Conservation (phyloP, 2,329 filamentous ascomycete genomes). For the Venturiaceae sp. region DNA sequence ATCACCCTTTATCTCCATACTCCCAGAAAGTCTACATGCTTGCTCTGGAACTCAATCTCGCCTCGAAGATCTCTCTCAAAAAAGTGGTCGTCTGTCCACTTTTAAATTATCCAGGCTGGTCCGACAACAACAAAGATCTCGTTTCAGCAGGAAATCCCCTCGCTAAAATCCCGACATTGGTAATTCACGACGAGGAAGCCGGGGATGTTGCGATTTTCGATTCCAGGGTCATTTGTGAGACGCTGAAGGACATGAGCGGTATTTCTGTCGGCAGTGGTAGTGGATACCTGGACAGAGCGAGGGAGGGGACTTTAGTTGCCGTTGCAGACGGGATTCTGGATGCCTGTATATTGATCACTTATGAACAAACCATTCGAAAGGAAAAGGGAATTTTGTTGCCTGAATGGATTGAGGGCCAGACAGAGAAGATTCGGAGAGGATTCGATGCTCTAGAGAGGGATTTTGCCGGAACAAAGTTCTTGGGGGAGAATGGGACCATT, state of each 20-base stretch:
- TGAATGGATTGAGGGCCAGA: constrained; percentile 21
- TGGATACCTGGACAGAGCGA: constrained; percentile 15
- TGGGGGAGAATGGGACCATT: neutral
- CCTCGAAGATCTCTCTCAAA: constrained; percentile 16
- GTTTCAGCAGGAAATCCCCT: constrained; percentile 17
- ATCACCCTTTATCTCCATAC: constrained; percentile 19
- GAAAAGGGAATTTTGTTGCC: constrained; percentile 15
- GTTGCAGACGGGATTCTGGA: constrained; percentile 22
- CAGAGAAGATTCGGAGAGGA: constrained; percentile 17
- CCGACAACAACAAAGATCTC: constrained; percentile 20
- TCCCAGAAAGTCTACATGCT: constrained; percentile 20
- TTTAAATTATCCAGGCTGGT: constrained; percentile 17
- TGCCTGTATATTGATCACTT: constrained; percentile 17
- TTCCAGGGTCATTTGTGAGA: constrained; percentile 20
- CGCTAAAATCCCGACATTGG: constrained; percentile 20
- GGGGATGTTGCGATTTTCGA: constrained; percentile 17
- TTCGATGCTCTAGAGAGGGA: constrained; percentile 18
- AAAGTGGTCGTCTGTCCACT: constrained; percentile 22
- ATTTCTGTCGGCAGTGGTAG: neutral
- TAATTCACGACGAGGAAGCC: constrained; percentile 14
- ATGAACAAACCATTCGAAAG: constrained; percentile 18
- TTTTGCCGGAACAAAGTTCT: constrained; percentile 12
- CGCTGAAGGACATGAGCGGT: constrained; percentile 10
- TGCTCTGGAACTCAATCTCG: constrained; percentile 18
- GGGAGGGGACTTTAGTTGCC: constrained; percentile 16